A percentile compares a stretch with the other conserved stretches of the same genome.
phyloP scores from a whole-genome alignment of 805 yeast species.

The Candida silvatica region DNA sequence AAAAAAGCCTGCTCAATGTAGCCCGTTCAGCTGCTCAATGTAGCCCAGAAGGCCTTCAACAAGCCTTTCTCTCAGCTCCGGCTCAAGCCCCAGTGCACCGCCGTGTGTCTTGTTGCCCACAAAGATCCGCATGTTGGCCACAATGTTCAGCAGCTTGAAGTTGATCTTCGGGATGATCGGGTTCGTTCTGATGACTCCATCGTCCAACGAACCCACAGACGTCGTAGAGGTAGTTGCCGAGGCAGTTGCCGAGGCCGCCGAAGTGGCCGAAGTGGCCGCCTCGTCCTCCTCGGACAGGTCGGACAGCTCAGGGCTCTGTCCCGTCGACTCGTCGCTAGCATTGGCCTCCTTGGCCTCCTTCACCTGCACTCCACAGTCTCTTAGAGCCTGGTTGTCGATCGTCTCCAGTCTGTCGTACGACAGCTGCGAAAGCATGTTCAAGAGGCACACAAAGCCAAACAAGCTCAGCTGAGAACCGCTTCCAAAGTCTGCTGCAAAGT shows the following conservation, averaged over 20 bases:
- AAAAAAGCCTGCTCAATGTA: too few species aligned
- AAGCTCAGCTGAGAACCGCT: constrained; percentile 15
- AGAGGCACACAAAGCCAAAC: constrained; percentile 20
- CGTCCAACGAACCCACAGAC: constrained; percentile 3
- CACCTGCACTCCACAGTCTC: too few species aligned
- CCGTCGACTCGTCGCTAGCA: constrained; percentile 2
- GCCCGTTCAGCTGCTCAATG: too few species aligned
- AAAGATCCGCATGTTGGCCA: constrained; percentile 24
- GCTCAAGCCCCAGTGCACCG: constrained; percentile 8
- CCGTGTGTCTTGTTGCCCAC: constrained; percentile 15
- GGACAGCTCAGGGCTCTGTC: too few species aligned
- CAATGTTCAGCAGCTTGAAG: constrained; percentile 18
- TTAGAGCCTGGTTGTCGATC: constrained; percentile 2
- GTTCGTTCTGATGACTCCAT: constrained; percentile 3
- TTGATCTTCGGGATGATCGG: constrained; percentile 16
- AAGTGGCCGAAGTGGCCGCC: neutral
- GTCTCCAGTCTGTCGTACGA: constrained; percentile 10
- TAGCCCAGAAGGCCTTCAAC: constrained; percentile 17
- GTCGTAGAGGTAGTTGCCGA: constrained; percentile 1
- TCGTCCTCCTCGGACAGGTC: constrained; percentile 3
- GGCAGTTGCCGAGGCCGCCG: constrained; percentile 1
- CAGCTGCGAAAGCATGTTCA: constrained; percentile 14
- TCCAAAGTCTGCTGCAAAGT: constrained; percentile 12
- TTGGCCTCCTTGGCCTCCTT: neutral
- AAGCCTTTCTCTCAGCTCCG: constrained; percentile 13